Conservation (phyloP, 2,329 filamentous ascomycete genomes). For the Fusarium longipes region DNA sequence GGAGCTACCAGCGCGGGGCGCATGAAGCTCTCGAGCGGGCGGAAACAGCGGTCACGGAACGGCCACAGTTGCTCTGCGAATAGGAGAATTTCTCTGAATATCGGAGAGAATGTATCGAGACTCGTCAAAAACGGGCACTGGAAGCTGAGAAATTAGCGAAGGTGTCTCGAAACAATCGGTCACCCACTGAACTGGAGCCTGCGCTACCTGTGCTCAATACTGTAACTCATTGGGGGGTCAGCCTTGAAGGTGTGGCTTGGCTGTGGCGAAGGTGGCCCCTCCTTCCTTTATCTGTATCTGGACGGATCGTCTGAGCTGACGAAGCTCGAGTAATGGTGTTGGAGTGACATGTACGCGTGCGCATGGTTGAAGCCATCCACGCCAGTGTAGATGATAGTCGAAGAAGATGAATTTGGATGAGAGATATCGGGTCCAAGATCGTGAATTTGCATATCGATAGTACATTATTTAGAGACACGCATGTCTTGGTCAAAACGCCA, state of each 20-base stretch:
- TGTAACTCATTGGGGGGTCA: constrained; percentile 45
- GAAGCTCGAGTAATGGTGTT: constrained; percentile 36
- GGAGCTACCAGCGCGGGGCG: constrained; percentile 47
- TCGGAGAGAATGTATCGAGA: constrained; percentile 1
- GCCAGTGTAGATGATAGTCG: not conserved
- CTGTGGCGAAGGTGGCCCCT: constrained; percentile 37
- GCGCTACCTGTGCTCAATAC: constrained; percentile 41
- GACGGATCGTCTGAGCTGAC: constrained; percentile 26
- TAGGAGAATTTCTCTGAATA: not conserved
- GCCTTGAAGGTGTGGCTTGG: constrained; percentile 49
- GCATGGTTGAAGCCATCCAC: constrained; percentile 18
- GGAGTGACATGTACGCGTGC: constrained; percentile 38
- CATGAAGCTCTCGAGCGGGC: constrained; percentile 38
- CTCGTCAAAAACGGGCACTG: constrained; percentile 5
- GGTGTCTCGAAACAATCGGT: constrained; percentile 40
- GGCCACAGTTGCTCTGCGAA: constrained; percentile 7
- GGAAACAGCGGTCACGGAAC: constrained; percentile 27
- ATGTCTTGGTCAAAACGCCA: constrained; percentile 10
- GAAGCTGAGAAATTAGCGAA: constrained; percentile 36
- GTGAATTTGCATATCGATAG: not conserved
- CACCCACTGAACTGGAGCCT: constrained; percentile 45
- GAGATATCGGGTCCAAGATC: not conserved
- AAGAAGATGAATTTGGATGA: not conserved
- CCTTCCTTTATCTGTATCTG: constrained; percentile 11
- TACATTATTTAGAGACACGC: not conserved